Base-by-base conservation (phyloP, 129 eudicot genomes). In the Tagetes erecta region DNA sequence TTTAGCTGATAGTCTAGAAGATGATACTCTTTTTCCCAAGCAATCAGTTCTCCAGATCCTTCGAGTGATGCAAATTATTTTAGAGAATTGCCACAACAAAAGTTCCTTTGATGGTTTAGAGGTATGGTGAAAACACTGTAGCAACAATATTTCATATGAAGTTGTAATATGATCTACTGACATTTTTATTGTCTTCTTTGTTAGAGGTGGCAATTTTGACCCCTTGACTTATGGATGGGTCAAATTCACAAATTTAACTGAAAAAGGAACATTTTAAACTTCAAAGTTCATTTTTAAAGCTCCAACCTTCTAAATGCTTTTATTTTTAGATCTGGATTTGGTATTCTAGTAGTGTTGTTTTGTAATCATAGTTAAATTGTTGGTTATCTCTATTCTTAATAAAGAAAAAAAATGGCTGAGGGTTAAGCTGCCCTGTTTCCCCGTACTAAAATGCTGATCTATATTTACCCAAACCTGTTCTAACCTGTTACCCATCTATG, bases 31-130 rank as follows among this genome's bases (percentile, higher is more conserved):
- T 6, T 87, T 95, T 62, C 99, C 97, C 20, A 95, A 88, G 78
- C 90, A 95, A 69, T 84, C 88, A 13, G 95, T 91, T 84, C 78
- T 88, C 47, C 99, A 95, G 73, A 87, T 95, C 36, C 76, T 95
- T 67, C 92, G 97, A 40, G 96, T 91, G 75, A 88, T 91, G 96
- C 96, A 91, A 81, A 91, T 95, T n/a, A 87, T 95, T 55, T 68
- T 95, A 45, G 96, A 95, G 71, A 91, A 88, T 72, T 95, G 99
- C 80, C 93, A 81, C 68, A 95, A 91, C 80, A 95, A 87, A 88
- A 85, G 94, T 75, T 91, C 94, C 12, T 95, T 91, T 73, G 84
- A 85, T 81, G 94, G 94, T 63, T 82, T 91, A 74, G 99, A 95
- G 96, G 99, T 95, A 79, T 73, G 81, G 0, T 84, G 70, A 62